Evolutionary conservation across 2,329 filamentous ascomycete genomes (phyloP).

Genomic region (Lachnellula subtilissima): DNA sequence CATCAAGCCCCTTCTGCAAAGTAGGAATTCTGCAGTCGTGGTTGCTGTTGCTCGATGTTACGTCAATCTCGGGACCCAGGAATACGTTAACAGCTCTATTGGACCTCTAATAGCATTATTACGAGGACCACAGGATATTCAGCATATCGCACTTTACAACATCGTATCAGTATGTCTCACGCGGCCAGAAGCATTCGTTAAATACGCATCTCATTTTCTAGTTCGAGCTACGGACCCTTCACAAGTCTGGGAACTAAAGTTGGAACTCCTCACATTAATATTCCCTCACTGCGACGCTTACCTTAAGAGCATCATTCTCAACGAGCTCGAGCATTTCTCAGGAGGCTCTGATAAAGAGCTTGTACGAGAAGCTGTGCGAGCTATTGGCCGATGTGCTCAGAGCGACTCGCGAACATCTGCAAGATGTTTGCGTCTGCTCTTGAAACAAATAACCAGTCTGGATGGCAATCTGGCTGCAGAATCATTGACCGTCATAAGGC

Average conservation of each 20-base stretch:
- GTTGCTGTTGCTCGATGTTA: constrained; percentile 83
- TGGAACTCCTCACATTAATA: constrained; percentile 85
- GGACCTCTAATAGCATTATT: constrained; percentile 84
- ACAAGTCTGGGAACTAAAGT: constrained; percentile 83
- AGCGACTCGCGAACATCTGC: constrained; percentile 65
- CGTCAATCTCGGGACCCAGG: constrained; percentile 72
- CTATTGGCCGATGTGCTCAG: constrained; percentile 90
- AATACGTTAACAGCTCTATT: constrained; percentile 69
- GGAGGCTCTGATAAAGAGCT: constrained; percentile 69
- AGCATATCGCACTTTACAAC: constrained; percentile 87
- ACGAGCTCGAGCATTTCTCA: constrained; percentile 91
- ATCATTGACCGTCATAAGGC: constrained; percentile 88
- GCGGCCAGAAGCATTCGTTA: constrained; percentile 75
- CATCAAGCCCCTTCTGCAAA: constrained; percentile 81
- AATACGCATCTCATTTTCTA: constrained; percentile 84
- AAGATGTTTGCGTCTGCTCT: constrained; percentile 74
- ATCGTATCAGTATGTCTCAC: constrained; percentile 86
- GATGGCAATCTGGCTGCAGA: constrained; percentile 88
- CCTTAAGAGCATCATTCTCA: constrained; percentile 80
- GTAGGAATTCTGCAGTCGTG: constrained; percentile 88
- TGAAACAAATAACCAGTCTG: constrained; percentile 82
- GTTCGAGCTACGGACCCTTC: constrained; percentile 73
- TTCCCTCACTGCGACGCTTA: constrained; percentile 76
- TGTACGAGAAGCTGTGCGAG: constrained; percentile 83
- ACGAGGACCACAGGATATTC: constrained; percentile 78